Evolutionary conservation across 257 asterid genomes (phyloP), one percentile per base, ranked within the genome.

Genomic region (Avicennia marina): DNA sequence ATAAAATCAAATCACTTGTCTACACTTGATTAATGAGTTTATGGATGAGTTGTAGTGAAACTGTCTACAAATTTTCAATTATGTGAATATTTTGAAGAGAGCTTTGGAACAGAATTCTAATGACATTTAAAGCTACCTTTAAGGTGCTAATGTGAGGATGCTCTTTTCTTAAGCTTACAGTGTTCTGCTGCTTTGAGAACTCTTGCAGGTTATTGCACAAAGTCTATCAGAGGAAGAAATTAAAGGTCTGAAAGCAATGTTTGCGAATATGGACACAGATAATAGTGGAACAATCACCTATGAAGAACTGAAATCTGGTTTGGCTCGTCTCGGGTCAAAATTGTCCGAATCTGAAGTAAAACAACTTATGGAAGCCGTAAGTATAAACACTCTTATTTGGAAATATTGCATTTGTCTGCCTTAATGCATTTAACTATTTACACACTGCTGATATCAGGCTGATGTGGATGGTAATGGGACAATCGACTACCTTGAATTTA

Each of bases 331-430:
- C 6, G 97, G 95, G 27, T 89, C 97, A 24, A 89, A 83, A 66
- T 68, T 89, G 36, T 75, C 97, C 0, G 95, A 89, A 75, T 41
- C 65, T 2, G 95, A 89, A 86, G 95, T 86, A 46, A 75, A 77
- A 69, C 97, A 89, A 69, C 91, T 89, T 47, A 85, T 89, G 97
- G 97, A 89, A 60, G 97, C 95, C 19, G 97, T 89, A 63, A 81
- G 94, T 65, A 55, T 56, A 19, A 18, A 16, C 33, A 38, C 16
- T 32, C 20, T 31, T 19, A 11, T 16, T 55, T 46, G 44, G n/a
- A 20, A 15, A 19, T n/a, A 53, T 31, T 50, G 18, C 11, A 26
- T 21, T 41, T 3, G 21, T 24, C 7, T 6, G 11, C 11, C 48
- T 25, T n/a, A 9, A 40, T 17, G 11, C 33, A 31, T 47, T 61